phyloP scores from a whole-genome alignment of 2,329 filamentous ascomycete genomes.

The Alternaria brassicae region DNA sequence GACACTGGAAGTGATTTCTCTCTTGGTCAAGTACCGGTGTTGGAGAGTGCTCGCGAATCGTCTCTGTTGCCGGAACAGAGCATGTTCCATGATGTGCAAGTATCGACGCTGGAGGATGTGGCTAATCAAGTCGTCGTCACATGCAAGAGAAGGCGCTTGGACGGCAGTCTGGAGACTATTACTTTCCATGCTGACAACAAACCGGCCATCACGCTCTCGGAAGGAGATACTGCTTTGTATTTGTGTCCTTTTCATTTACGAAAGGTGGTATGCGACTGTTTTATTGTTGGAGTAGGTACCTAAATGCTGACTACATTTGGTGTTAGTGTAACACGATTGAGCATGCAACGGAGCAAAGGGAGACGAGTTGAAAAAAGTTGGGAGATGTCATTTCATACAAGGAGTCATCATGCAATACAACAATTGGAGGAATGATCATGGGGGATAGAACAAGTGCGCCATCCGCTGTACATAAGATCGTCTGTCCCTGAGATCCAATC shows the following conservation, averaged over 20 bases:
- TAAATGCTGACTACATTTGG: slow-evolving; percentile 23
- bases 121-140: slow-evolving; percentile 2
- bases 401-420: slow-evolving; percentile 18
- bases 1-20: not conserved
- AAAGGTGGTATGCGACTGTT: not conserved
- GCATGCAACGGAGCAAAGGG: not conserved
- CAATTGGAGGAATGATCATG: slow-evolving; percentile 17
- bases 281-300: slow-evolving; percentile 18
- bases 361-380: slow-evolving; percentile 13
- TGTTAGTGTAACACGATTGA: not conserved
- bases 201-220: slow-evolving; percentile 6
- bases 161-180: not conserved
- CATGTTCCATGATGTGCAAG: slow-evolving; percentile 6
- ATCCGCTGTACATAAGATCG: slow-evolving; percentile 44
- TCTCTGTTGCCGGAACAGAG: not conserved
- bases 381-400: slow-evolving; percentile 25
- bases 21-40: not conserved
- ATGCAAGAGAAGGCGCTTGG: not conserved
- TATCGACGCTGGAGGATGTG: not conserved
- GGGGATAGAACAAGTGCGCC: slow-evolving; percentile 26
- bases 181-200: not conserved
- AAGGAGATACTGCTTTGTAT: not conserved
- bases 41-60: not conserved
- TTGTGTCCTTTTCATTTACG: not conserved
- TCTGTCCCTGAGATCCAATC: slow-evolving; percentile 19